These are phyloP conservation scores for Pichia eremophila DNA, from an alignment of 805 yeast genomes.

Conservation along the genomic window DNA sequence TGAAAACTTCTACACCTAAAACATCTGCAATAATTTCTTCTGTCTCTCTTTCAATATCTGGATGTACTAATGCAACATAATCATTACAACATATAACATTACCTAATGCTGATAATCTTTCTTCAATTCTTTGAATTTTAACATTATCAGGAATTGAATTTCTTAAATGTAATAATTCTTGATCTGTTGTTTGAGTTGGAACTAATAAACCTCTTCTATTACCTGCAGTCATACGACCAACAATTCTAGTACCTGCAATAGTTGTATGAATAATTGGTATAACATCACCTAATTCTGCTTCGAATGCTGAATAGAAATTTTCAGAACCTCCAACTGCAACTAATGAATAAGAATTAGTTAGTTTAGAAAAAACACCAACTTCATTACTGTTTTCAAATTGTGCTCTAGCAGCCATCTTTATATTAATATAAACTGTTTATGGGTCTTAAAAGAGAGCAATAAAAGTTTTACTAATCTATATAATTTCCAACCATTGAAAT, in stretches of 20 bases:
- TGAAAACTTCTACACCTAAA: conserved; percentile 95
- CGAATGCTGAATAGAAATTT: conserved; percentile 82
- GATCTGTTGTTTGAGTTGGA: conserved; percentile 97
- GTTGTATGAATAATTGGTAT: conserved; percentile 96
- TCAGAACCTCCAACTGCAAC: conserved; percentile 96
- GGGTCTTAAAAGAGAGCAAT: too few relatives aligned
- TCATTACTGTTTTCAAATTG: conserved; percentile 82
- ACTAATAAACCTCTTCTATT: conserved; percentile 95
- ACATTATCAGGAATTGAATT: conserved; percentile 92
- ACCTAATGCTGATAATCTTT: conserved; percentile 92
- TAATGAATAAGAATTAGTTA: conserved; percentile 91
- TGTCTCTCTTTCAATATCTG: conserved; percentile 98
- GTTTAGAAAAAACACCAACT: conserved; percentile 89
- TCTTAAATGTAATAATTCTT: conserved; percentile 94
- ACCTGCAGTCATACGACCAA: conserved; percentile 97
- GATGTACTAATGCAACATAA: conserved; percentile 97
- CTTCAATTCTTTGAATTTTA: conserved; percentile 96
- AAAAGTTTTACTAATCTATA: too few relatives aligned
- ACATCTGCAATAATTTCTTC: conserved; percentile 98
- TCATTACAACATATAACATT: conserved; percentile 98
- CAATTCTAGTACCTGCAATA: conserved; percentile 95
- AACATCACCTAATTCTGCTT: conserved; percentile 94
- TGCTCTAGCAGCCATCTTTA: conserved; percentile 56
- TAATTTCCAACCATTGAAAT: too few relatives aligned
- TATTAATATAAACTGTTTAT: too few relatives aligned